Evolutionary conservation across 495 filamentous ascomycete genomes (phyloP).

Genomic region (Peziza echinospora): DNA sequence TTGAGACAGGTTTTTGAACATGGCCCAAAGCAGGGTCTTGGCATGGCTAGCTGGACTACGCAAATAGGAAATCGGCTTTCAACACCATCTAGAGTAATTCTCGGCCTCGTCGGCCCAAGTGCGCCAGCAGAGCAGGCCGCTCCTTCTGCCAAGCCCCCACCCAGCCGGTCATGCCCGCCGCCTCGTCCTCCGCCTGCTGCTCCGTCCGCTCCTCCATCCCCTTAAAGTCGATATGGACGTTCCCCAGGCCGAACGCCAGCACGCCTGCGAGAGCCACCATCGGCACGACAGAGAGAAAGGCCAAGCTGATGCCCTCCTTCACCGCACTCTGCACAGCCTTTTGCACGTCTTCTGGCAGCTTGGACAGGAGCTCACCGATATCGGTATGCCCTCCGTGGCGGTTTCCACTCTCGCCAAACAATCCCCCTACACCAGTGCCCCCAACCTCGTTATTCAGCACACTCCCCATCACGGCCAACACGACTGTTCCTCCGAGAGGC

Average conservation of each 20-base stretch:
- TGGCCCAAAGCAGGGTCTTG: no score
- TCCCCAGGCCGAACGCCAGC: conserved; percentile 22
- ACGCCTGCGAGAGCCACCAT: conserved; percentile 24
- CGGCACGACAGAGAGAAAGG: conserved; percentile 26
- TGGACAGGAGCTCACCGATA: neutral
- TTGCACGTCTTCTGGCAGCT: conserved; percentile 6
- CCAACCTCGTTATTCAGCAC: conserved; percentile 27
- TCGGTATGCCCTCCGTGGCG: neutral
- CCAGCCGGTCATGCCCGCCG: neutral
- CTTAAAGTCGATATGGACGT: conserved; percentile 15
- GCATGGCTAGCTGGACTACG: no score
- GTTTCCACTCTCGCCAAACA: conserved; percentile 2
- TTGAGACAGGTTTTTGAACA: no score
- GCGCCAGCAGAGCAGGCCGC: neutral
- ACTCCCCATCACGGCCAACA: conserved; percentile 26
- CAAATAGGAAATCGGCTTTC: no score
- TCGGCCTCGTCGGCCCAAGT: no score
- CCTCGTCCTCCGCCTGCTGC: conserved; percentile 15
- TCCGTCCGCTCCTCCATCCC: conserved; percentile 18
- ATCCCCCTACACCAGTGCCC: neutral
- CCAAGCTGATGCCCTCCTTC: conserved; percentile 24
- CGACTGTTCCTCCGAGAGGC: conserved; percentile 27
- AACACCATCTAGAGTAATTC: no score
- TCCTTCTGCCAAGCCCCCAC: neutral
- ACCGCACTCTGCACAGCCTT: conserved; percentile 12